Base-by-base conservation (phyloP, 805 yeast genomes). In the Hanseniaspora valbyensis region DNA sequence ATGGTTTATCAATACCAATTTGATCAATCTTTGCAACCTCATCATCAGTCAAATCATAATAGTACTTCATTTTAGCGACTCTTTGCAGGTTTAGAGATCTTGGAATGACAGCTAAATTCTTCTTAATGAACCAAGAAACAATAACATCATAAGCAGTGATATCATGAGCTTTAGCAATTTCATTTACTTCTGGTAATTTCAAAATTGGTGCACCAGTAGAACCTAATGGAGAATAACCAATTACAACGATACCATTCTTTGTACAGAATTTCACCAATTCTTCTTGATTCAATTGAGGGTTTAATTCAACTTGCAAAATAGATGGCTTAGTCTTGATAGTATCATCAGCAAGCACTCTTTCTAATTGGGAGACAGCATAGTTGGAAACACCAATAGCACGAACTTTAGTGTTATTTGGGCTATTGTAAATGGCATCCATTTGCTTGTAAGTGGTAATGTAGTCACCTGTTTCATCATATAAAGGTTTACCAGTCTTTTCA, bases 1-100 rank as follows among this genome's bases (percentile, higher is more conserved):
- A 54, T 32, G 69, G 66, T 9, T 64, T 48, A 3, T 55, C 53
- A 7, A 54, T 45, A 37, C 72, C 72, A 37, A 63, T 42, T 2
- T 60, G 49, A 43, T 60, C 65, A 53, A 75, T 58, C 22, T 56
- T 55, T n/a, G 61, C 59, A 45, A 75, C 50, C 42, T 76, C 80
- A 43, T 69, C 73, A 18, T 59, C 57, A 28, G 69, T 59, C 34
- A 77, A 64, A 16, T 69, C 65, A 33, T 68, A 66, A 45, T 64
- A 56, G 7, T 54, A 22, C 54, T 66, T 64, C 37, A 68, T 59
- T 59, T 72, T 71, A 19, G 66, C 56, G 45, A 85, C 74, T 61
- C 95, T 76, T 22, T 72, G 73, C n/a, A 75, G 69, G 46, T 82
- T 84, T 14, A 78, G 70, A 0, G 95, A 80, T 66, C 89, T 77